Evolutionary conservation across 768 basidiomycete genomes (phyloP).

Genomic region (Amanita jacksonii): DNA sequence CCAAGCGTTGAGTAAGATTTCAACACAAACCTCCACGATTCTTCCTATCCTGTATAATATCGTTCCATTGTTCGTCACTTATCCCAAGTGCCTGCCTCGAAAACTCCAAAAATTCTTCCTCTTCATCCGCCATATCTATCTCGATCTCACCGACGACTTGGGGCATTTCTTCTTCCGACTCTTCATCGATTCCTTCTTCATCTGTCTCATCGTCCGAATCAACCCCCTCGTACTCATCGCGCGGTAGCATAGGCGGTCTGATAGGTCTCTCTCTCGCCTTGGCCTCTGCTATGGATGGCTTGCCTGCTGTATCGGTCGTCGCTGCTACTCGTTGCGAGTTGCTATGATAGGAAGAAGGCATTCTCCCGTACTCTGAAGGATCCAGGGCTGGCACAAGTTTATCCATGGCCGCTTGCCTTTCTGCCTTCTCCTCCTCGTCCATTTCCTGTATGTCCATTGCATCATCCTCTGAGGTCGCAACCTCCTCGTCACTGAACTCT

Average conservation of each 20-base stretch:
- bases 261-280: conserved; percentile 34
- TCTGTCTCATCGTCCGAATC: conserved; percentile 87
- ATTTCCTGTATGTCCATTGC: conserved; percentile 18
- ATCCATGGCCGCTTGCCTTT: conserved; percentile 62
- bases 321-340: conserved; percentile 62
- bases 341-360: conserved; percentile 61
- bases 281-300: conserved; percentile 12
- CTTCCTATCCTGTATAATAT: conserved; percentile 74
- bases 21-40: conserved; percentile 66
- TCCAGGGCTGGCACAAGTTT: conserved; percentile 74
- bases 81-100: conserved; percentile 89
- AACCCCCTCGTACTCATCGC: conserved; percentile 86
- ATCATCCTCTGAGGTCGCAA: conserved; percentile 40
- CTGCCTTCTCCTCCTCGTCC: conserved; percentile 18
- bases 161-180: conserved; percentile 75
- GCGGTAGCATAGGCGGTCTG: conserved; percentile 70
- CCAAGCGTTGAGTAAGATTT: not conserved
- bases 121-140: conserved; percentile 87
- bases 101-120: conserved; percentile 93
- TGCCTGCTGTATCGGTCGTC: conserved; percentile 33
- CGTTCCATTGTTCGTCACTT: conserved; percentile 77
- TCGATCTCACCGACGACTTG: conserved; percentile 79
- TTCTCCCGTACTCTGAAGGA: conserved; percentile 81
- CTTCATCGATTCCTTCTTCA: conserved; percentile 42
- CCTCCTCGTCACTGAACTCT: conserved; percentile 39